Base-by-base conservation (phyloP, 1,139 yeast genomes). In the Candida tunisiensis region DNA sequence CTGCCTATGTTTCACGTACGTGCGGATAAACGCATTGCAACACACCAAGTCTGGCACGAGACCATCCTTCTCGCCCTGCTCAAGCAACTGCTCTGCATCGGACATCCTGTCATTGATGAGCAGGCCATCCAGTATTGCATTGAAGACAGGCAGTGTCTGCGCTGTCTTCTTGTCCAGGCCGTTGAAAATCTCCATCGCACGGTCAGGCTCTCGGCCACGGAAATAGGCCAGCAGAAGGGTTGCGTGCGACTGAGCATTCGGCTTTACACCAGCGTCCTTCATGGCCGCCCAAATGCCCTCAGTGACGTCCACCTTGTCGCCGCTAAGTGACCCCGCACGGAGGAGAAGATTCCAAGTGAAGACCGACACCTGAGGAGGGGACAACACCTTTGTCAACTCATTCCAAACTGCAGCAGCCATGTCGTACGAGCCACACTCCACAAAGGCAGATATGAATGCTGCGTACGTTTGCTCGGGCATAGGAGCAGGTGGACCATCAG, bases 311-410 rank as follows among this genome's bases (percentile, higher is more conserved):
- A 53, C 37, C 26, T 56, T 46, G 23, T 45, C 41, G 16, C 31
- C 35, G 12, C 34, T 38, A 16, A 49, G 47, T 3, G 61, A 43
- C 15, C 57, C 63, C 1, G 69, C 53, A 24, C 49, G 41, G 18
- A 67, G 45, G 27, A 67, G 44, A 28, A 57, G 54, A 30, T 64
- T 62, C 69, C 69, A 66, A 4, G 58, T 44, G 6, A n/a, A n/a
- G n/a, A n/a, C 40, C 41, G 8, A 53, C 38, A 2, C 56, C 38
- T 5, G 62, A 58, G 2, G 31, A 32, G 8, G 48, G 34, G 5
- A 47, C 51, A 5, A 40, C 29, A 12, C 41, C 32, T 15, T n/a
- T n/a, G 52, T 35, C 40, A 64, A 38, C 22, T 47, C 48, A 27
- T 53, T 55, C 66, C 68, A 65, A 3, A 57, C 34, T 4, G 45